Percentiles rank a stretch among this genome's conserved stretches.
Conservation (phyloP, 176 grass and related monocot species). For the Puya raimondii region DNA sequence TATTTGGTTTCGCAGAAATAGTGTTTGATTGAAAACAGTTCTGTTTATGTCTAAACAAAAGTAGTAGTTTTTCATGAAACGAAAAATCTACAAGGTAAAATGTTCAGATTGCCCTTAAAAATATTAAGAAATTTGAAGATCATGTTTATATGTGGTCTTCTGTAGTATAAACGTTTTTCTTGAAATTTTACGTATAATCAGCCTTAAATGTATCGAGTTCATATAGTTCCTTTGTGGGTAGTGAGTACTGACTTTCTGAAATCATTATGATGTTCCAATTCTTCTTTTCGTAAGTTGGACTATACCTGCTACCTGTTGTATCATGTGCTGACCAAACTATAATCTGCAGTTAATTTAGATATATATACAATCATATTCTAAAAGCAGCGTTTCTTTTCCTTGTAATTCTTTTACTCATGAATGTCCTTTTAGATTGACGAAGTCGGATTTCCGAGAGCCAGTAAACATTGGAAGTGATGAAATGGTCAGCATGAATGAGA, state of each 20-base stretch:
- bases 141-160: not conserved
- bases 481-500: conserved; percentile 91
- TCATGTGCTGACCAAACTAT: no score
- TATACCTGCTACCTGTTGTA: no score
- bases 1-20: not conserved
- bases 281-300: not conserved
- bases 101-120: not conserved
- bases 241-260: not conserved
- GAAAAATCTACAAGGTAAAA: not conserved
- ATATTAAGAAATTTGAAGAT: not conserved
- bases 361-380: not conserved
- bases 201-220: not conserved
- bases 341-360: not conserved
- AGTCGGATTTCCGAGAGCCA: conserved; percentile 70
- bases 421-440: conserved; percentile 51
- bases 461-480: conserved; percentile 84
- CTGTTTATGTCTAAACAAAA: not conserved
- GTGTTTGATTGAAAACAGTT: not conserved
- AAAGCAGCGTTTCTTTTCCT: not conserved
- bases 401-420: not conserved
- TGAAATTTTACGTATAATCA: not conserved
- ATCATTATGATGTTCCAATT: not conserved
- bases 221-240: not conserved
- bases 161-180: not conserved
- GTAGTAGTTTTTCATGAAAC: not conserved